Evolutionary conservation across 2,329 filamentous ascomycete genomes (phyloP).

Genomic region (Emergomyces africanus): DNA sequence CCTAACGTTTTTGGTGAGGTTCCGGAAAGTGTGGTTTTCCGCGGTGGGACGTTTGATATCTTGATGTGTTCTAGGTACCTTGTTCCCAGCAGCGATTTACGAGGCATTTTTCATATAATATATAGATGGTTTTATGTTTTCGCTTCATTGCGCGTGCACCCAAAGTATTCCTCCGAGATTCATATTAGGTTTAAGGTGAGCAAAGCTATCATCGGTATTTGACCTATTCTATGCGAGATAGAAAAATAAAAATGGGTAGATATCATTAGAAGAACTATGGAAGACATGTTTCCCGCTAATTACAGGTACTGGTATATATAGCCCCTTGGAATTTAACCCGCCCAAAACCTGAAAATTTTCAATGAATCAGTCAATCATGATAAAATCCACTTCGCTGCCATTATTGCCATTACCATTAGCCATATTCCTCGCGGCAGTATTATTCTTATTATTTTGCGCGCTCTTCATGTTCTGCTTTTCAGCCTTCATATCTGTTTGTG

Average conservation of each 20-base stretch:
- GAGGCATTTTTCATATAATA: neutral
- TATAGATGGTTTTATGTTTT: neutral
- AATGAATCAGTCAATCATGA: constrained; percentile 18
- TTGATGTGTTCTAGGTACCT: neutral
- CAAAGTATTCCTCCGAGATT: neutral
- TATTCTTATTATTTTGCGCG: neutral
- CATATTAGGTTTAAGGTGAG: neutral
- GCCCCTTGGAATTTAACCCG: neutral
- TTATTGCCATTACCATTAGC: neutral
- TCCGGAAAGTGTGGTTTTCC: neutral
- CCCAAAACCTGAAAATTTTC: neutral
- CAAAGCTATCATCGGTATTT: neutral
- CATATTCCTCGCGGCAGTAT: neutral
- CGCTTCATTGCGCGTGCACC: neutral
- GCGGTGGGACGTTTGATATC: neutral
- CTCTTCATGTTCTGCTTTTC: neutral
- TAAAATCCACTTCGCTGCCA: constrained; percentile 17
- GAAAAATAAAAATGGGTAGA: neutral
- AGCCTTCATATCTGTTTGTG: neutral
- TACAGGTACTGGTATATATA: neutral
- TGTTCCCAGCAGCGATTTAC: neutral
- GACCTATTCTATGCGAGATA: neutral
- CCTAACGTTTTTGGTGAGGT: neutral
- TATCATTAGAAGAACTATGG: neutral
- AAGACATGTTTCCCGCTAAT: neutral